These are phyloP conservation scores for Clavaria fumosa DNA, from an alignment of 768 basidiomycete genomes.

Conservation along the genomic window DNA sequence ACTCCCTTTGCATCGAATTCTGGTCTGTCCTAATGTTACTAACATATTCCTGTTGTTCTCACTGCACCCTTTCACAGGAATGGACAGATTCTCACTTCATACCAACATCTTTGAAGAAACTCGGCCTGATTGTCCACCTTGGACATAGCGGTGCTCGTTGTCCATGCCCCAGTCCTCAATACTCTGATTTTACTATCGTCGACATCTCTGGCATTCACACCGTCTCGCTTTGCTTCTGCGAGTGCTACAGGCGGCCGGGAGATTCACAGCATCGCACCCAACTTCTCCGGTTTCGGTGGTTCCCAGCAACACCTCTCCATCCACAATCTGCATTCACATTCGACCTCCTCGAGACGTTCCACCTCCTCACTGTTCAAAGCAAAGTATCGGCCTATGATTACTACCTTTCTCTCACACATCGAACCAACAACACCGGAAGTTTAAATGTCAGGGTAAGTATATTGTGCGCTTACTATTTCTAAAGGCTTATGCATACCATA, in stretches of 20 bases:
- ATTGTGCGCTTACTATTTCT: too few species aligned
- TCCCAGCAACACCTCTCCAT: slow-evolving; percentile 1
- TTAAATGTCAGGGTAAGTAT: slow-evolving; percentile 1
- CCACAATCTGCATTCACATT: slow-evolving; percentile 8
- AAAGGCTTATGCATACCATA: too few species aligned
- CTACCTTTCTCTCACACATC: slow-evolving; percentile 4
- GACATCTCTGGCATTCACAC: slow-evolving; percentile 15
- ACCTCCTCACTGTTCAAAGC: slow-evolving; percentile 7
- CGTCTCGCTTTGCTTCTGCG: slow-evolving; percentile 14
- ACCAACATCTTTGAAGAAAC: not conserved
- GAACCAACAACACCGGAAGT: slow-evolving; percentile 4
- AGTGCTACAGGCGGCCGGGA: slow-evolving; percentile 8
- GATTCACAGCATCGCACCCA: slow-evolving; percentile 3
- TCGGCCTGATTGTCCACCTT: slow-evolving; percentile 7
- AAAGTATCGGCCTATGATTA: slow-evolving; percentile 7
- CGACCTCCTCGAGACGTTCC: slow-evolving; percentile 7
- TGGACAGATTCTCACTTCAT: slow-evolving; percentile 4
- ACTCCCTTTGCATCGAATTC: slow-evolving; percentile 4
- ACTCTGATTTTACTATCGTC: slow-evolving; percentile 8
- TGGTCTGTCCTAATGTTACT: too few species aligned
- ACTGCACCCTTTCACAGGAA: not conserved
- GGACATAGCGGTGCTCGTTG: slow-evolving; percentile 6
- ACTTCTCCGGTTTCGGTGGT: slow-evolving; percentile 4
- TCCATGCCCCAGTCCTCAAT: not conserved
- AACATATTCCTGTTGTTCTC: too few species aligned